A percentile compares a stretch with the other conserved stretches of the same genome.
These are phyloP conservation scores for Blastobotrys capitulatus DNA, from an alignment of 1,139 yeast species.

Conservation along the genomic window DNA sequence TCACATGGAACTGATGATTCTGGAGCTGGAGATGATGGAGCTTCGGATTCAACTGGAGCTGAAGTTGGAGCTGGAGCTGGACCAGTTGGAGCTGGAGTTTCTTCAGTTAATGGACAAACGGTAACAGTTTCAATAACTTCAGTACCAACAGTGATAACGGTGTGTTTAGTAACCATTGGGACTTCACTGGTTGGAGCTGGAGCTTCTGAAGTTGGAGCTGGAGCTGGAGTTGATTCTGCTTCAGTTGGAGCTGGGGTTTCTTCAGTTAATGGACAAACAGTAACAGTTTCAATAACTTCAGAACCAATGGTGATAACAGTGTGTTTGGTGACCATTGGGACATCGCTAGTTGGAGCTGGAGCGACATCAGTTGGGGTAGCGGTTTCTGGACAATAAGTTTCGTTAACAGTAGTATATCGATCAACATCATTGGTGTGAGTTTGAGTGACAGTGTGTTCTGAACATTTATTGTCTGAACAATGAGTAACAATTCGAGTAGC, in stretches of 20 bases:
- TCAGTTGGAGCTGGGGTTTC: constrained; percentile 1
- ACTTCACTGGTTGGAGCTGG: constrained; percentile 11
- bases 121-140: constrained; percentile 18
- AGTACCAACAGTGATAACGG: constrained; percentile 14
- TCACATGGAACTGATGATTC: constrained; percentile 6
- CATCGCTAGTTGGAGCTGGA: constrained; percentile 4
- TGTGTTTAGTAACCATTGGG: constrained; percentile 15
- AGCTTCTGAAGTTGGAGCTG: constrained; percentile 5
- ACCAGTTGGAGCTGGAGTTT: constrained; percentile 8
- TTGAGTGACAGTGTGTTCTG: constrained; percentile 4
- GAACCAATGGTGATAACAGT: constrained; percentile 15
- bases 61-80: constrained; percentile 9
- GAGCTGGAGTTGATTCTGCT: constrained; percentile 12
- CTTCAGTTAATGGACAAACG: constrained; percentile 20
- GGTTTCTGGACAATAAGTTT: constrained; percentile 12
- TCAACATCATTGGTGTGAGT: constrained; percentile 9
- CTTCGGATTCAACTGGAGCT: neutral
- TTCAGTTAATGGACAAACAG: constrained; percentile 20
- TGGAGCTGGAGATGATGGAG: constrained; percentile 7
- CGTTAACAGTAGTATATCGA: constrained; percentile 7
- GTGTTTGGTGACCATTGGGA: constrained; percentile 14
- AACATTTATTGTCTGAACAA: constrained; percentile 9
- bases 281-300: constrained; percentile 17
- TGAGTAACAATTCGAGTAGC: constrained; percentile 10
- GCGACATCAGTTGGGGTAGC: constrained; percentile 9